Base-by-base conservation (phyloP, 495 filamentous ascomycete species). In the Hyaloscypha variabilis region DNA sequence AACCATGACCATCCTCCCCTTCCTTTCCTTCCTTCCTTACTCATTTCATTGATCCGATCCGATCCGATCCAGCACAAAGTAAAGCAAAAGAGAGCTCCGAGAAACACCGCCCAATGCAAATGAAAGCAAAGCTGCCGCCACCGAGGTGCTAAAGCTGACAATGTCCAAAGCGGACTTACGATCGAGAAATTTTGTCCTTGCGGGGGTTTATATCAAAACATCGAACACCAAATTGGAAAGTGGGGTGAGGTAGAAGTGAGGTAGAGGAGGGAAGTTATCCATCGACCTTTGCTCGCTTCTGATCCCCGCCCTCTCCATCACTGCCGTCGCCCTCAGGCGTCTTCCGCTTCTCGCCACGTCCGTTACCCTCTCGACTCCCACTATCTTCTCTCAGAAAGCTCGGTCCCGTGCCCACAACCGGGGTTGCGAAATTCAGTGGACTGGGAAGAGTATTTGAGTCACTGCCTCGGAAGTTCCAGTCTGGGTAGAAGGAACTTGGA, bases 371-470 rank as follows among this genome's bases (percentile, higher is more conserved):
- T 58, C 69, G 31, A 39, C 63, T 51, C 19, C 83, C 82, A 39
- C 87, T 78, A 52, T 87, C 80, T 25, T 85, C 83, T 60, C 89
- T 78, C 36, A 87, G 72, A 69, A 93, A 92, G 60, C 86, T 85
- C 6, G 90, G 88, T 17, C 90, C 90, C 0, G 77, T 90, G 24
- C 85, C 83, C 1, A 87, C 86, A 6, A 96, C 85, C 21, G 95
- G 95, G 6, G 95, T 98, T 31, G 90, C 90, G 76, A 97, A 97
- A 65, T 91, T 96, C 53, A 97, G 77, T 11, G 95, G 95, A 74
- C 92, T 96, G 1, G 93, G 93, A 42, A 98, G 82, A 70, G 94
- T 92, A 70, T 91, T 94, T 71, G 81, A 88, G 63, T 92, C 90
- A 51, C 78, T 85, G 8, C 86, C 85, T 36, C 85, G 66, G 79